Evolutionary conservation across 1,284 basidiomycete species (phyloP), one percentile per base, ranked within the genome.

Genomic region (Vanrija humicola): DNA sequence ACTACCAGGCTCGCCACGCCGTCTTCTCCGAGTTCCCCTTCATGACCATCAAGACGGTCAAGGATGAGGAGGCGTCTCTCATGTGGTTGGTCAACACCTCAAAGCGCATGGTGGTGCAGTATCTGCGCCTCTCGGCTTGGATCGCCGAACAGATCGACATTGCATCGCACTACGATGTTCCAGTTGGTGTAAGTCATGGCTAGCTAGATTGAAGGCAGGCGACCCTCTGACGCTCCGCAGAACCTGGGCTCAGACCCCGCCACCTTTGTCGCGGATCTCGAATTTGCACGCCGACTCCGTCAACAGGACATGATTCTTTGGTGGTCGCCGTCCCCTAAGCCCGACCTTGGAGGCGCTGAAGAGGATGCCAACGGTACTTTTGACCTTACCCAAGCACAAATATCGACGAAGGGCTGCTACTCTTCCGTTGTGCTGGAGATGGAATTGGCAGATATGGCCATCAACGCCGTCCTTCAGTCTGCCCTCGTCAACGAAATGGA

Each of bases 401-500:
- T 98, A 73, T 81, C 86, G 43, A 83, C 85, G 0, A 84, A 90
- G 2, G 96, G 96, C 0, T 87, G 86, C 55, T 98, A 96, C 75
- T 85, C 89, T 6, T 96, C 95, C 51, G 95, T 97, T 18, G 94
- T 91, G 59, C 80, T 99, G 34, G 91, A 97, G 64, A 80, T 99
- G 58, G 86, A 88, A 7, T 81, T 99, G 12, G 84, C 89, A 26
- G 95, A 98, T 75, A 82, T 99, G 14, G 94, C 95, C 0, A 88
- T 98, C 61, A 88, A 99, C 70, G 86, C 95, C 0, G 89, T 99
- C 8, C 80, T 98, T 12, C 96, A 98, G 69, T 95, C 94, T 0
- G 85, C 94, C 10, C 81, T 92, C 53, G 90, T 98, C 60, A 97
- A 98, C 77, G 95, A 98, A 71, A 83, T 98, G 68, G 95, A 98